Evolutionary conservation across 352 stramenopile genomes (phyloP).

Genomic region (Pythium monospermum): DNA sequence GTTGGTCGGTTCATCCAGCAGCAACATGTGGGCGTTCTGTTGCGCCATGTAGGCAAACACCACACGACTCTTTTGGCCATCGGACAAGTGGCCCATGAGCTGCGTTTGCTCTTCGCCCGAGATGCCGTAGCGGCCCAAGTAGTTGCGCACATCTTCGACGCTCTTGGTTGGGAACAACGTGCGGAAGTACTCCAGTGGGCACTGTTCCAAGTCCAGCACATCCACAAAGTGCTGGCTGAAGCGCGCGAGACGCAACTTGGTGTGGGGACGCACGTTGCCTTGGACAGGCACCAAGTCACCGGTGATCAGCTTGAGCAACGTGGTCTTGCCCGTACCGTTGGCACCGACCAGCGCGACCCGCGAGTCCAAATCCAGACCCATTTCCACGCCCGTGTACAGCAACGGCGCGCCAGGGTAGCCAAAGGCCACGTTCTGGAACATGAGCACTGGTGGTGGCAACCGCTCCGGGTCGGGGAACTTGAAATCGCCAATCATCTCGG

Average conservation of each 20-base stretch:
- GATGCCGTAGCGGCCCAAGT: slow-evolving; percentile 96
- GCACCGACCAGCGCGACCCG: slow-evolving; percentile 95
- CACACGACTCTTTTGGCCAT: slow-evolving; percentile 96
- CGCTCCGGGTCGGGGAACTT: slow-evolving; percentile 96
- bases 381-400: slow-evolving; percentile 92
- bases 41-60: slow-evolving; percentile 98
- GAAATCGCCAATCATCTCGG: slow-evolving; percentile 88
- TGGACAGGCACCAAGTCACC: slow-evolving; percentile 91
- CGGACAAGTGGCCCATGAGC: slow-evolving; percentile 94
- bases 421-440: slow-evolving; percentile 97
- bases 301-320: slow-evolving; percentile 97
- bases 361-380: slow-evolving; percentile 97
- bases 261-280: slow-evolving; percentile 95
- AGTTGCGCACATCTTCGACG: slow-evolving; percentile 93
- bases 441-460: slow-evolving; percentile 94
- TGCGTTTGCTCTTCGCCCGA: slow-evolving; percentile 95
- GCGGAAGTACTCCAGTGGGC: slow-evolving; percentile 97
- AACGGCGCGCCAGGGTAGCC: slow-evolving; percentile 90
- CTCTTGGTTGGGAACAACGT: slow-evolving; percentile 91
- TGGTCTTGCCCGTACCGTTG: slow-evolving; percentile 96
- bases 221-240: slow-evolving; percentile 99
- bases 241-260: slow-evolving; percentile 93
- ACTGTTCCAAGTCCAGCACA: slow-evolving; percentile 93
- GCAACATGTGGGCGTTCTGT: slow-evolving; percentile 95
- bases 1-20: slow-evolving; percentile 89